phyloP scores from a whole-genome alignment of 208 protist genomes.

The Wallacemonas sp. region DNA sequence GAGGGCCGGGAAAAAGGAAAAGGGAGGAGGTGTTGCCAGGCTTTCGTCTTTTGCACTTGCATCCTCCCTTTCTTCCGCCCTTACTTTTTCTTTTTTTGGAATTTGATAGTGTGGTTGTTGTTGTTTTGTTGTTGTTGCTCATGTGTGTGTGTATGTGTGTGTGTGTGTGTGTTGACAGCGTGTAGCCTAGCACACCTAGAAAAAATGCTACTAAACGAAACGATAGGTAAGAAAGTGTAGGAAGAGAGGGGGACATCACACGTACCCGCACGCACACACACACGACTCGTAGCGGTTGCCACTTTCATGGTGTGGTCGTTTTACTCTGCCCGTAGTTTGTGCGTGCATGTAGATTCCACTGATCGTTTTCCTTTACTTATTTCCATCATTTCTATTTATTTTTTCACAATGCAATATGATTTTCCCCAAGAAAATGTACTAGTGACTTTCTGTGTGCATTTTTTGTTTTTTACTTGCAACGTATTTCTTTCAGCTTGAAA shows the following conservation, averaged over 20 bases:
- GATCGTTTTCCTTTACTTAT: too few relatives aligned
- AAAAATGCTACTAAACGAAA: constrained; percentile 12
- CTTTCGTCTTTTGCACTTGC: too few relatives aligned
- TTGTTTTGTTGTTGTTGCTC: constrained; percentile 1
- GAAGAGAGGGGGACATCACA: background rate
- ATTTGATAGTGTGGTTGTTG: background rate
- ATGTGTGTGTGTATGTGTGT: background rate
- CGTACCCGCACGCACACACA: background rate
- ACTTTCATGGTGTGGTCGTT: background rate
- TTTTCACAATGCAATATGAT: too few relatives aligned
- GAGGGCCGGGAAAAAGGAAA: too few relatives aligned
- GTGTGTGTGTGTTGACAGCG: background rate
- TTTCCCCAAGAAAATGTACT: background rate
- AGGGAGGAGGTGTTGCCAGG: too few relatives aligned
- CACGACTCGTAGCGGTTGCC: background rate
- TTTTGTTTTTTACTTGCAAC: background rate
- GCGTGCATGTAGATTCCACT: too few relatives aligned
- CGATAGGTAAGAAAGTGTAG: background rate
- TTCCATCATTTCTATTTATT: too few relatives aligned
- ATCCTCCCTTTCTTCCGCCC: too few relatives aligned
- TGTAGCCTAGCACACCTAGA: constrained; percentile 1
- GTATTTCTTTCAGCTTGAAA: background rate
- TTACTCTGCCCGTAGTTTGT: background rate
- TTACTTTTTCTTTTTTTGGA: too few relatives aligned
- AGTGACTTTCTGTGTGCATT: background rate